A percentile compares a stretch with the other conserved stretches of the same genome.
phyloP scores from a whole-genome alignment of 2,329 filamentous ascomycete genomes.

The Hyphodiscus sp. region DNA sequence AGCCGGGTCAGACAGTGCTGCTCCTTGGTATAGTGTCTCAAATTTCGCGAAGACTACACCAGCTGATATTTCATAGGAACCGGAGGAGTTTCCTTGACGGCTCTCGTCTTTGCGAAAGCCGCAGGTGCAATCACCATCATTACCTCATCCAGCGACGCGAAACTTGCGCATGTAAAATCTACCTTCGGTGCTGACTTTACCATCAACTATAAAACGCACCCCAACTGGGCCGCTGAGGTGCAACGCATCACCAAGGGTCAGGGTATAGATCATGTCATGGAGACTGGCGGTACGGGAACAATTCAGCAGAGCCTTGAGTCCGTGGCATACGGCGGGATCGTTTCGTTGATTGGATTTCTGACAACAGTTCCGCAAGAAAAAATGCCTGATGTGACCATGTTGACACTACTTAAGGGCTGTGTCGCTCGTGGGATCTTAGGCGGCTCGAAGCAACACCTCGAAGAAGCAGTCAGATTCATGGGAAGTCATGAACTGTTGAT shows the following conservation, averaged over 20 bases:
- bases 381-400: conserved; percentile 29
- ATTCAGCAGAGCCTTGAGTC: conserved; percentile 14
- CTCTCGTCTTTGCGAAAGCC: conserved; percentile 27
- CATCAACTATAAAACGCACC: conserved; percentile 34
- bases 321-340: no score
- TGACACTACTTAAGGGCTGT: conserved; percentile 27
- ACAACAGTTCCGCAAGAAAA: conserved; percentile 20
- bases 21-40: conserved; percentile 35
- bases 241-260: conserved; percentile 39
- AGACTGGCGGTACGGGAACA: conserved; percentile 60
- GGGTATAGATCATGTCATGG: conserved; percentile 58
- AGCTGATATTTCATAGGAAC: conserved; percentile 43
- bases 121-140: conserved; percentile 31
- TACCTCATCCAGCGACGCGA: conserved; percentile 13
- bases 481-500: conserved; percentile 17
- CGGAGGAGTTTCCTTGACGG: conserved; percentile 33
- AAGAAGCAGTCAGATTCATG: conserved; percentile 31
- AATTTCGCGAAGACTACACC: conserved; percentile 38
- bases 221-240: conserved; percentile 55
- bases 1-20: conserved; percentile 34
- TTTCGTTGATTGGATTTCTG: conserved; percentile 9
- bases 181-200: conserved; percentile 11
- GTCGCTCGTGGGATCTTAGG: conserved; percentile 32
- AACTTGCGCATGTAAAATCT: conserved; percentile 8
- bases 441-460: conserved; percentile 32